Base-by-base conservation (phyloP, 1,284 basidiomycete species). In the Rhizopogon hawkerae region DNA sequence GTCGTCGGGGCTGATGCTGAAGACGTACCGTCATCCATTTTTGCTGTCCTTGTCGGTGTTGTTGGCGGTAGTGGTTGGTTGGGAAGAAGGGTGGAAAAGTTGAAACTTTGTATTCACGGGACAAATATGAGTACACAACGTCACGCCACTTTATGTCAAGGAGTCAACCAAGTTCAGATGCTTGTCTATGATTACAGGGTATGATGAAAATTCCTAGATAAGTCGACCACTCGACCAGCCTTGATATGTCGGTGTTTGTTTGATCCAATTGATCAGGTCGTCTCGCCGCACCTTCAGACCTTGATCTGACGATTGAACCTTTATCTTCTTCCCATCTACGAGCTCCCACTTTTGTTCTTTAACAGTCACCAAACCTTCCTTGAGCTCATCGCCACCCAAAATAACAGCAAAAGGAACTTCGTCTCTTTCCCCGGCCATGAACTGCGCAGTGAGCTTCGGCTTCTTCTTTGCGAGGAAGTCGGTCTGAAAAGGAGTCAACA, bases 381-480 rank as follows among this genome's bases (percentile, higher is more conserved):
- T 83, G 53, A 94, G 73, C 71, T 98, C 95, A 54, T 88, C 85
- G 1, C 81, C 83, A 5, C 92, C 95, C 21, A 98, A 71, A 56
- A 98, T 89, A 51, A 97, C 79, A 1, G 90, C 93, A 65, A 90
- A 95, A 2, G 92, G 92, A 34, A 91, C 89, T 57, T 89, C 84
- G 60, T 98, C 94, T 63, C 76, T 83, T 69, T 96, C 95, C n/a
- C 91, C 89, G 2, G 86, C 83, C 14, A 86, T 85, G 63, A 96
- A 98, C 65, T 98, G 95, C 7, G 81, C 75, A 1, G 75, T 72
- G 34, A 92, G 72, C 67, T 98, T 98, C 1, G 93, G 92, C 65
- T 94, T 95, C 54, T 75, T 79, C 69, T 98, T 98, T 60, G 92
- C 90, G 63, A 93, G 73, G 74, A 92, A 98, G 65, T 98, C 95